Percentiles rank a stretch among this genome's conserved stretches.
Evolutionary conservation across 1,284 basidiomycete species (phyloP).

Genomic region (Marasmius fiardii): DNA sequence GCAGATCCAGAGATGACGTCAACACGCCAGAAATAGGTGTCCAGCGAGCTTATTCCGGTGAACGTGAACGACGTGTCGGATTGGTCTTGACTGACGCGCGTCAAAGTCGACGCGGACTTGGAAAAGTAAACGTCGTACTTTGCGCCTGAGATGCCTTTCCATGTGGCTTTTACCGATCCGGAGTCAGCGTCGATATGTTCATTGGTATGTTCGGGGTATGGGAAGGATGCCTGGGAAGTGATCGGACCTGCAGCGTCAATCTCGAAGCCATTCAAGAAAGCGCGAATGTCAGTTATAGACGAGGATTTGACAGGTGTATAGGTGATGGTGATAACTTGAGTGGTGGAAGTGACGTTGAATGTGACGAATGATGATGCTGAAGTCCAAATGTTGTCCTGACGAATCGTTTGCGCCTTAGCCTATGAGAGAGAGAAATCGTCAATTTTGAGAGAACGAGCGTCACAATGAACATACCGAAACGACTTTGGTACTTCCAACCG

Average conservation of each 20-base stretch:
- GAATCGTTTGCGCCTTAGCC: constrained; percentile 1
- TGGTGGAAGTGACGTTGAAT: constrained; percentile 7
- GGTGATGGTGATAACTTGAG: constrained; percentile 1
- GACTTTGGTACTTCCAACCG: background rate
- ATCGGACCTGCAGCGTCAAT: constrained; percentile 1
- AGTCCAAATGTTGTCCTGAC: constrained; percentile 8
- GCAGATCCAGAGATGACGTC: background rate
- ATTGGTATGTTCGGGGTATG: background rate
- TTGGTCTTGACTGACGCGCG: background rate
- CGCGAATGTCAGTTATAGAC: constrained; percentile 4
- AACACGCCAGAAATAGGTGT: constrained; percentile 8
- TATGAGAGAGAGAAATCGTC: background rate
- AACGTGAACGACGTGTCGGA: background rate
- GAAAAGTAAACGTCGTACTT: constrained; percentile 6
- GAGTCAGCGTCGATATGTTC: constrained; percentile 1
- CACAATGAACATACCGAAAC: background rate
- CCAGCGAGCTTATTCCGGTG: background rate
- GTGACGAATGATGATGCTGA: constrained; percentile 1
- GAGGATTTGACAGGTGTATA: constrained; percentile 1
- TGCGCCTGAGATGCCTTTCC: background rate
- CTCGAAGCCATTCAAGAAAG: constrained; percentile 9
- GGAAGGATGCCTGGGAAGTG: constrained; percentile 1
- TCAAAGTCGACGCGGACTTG: background rate
- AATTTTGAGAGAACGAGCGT: background rate
- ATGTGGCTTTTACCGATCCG: background rate